These are phyloP conservation scores for Oryza coarctata DNA, from an alignment of 176 grass and related monocot genomes.

Conservation along the genomic window DNA sequence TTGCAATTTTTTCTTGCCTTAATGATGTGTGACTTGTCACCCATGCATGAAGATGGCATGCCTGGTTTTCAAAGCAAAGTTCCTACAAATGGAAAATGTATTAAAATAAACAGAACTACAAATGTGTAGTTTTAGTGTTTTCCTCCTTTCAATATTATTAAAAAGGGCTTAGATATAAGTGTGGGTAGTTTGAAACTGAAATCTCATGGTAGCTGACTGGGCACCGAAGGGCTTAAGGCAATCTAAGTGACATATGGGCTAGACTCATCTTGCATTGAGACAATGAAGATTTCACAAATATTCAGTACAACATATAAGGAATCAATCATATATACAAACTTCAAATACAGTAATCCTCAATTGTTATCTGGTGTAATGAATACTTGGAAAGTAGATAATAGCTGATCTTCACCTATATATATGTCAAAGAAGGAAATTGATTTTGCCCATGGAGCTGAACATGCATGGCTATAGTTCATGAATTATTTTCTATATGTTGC, in stretches of 20 bases:
- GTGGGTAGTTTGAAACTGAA: background rate
- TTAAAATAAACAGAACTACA: background rate
- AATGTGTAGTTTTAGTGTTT: background rate
- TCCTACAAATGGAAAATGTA: background rate
- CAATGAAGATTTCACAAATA: background rate
- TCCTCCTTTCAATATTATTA: background rate
- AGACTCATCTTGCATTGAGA: background rate
- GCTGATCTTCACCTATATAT: background rate
- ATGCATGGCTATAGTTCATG: slow-evolving; percentile 3
- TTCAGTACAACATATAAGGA: background rate
- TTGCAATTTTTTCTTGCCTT: background rate
- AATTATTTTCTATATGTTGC: slow-evolving; percentile 11
- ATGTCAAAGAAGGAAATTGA: background rate
- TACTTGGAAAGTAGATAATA: slow-evolving; percentile 1
- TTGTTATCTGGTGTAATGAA: background rate
- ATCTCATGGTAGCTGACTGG: slow-evolving; percentile 25
- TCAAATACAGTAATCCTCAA: slow-evolving; percentile 13
- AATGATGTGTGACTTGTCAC: background rate
- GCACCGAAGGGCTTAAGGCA: slow-evolving; percentile 1
- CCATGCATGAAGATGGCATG: background rate
- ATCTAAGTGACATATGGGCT: background rate
- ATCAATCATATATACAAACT: background rate
- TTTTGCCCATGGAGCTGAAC: background rate
- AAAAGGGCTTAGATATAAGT: background rate
- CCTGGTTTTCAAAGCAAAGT: background rate